These are phyloP conservation scores for Tetragonia tetragonoides DNA, from an alignment of 148 eudicot genomes.

Conservation along the genomic window DNA sequence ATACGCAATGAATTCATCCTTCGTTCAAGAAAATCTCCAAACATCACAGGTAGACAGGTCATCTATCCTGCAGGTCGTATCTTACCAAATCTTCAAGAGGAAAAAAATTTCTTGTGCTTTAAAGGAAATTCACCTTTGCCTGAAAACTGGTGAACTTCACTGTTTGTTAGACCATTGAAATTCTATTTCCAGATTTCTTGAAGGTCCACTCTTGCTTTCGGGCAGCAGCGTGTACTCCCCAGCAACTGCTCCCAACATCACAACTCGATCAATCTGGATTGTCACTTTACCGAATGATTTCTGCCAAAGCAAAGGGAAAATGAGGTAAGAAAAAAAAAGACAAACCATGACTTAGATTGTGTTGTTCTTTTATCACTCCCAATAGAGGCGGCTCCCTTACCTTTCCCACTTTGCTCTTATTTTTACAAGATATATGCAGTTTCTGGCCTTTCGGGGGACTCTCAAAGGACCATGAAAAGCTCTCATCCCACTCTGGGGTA, in stretches of 20 bases:
- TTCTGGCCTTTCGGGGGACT: constrained; percentile 99
- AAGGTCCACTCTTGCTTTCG: constrained; percentile 93
- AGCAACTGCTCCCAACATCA: constrained; percentile 90
- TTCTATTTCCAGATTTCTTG: constrained; percentile 91
- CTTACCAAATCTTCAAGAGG: background rate
- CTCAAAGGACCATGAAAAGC: constrained; percentile 91
- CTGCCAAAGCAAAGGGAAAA: constrained; percentile 41
- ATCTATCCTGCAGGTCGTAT: background rate
- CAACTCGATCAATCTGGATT: constrained; percentile 96
- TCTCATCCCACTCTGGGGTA: constrained; percentile 94
- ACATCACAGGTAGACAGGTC: background rate
- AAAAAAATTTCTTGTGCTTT: background rate
- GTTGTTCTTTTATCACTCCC: background rate
- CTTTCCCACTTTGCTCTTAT: constrained; percentile 99
- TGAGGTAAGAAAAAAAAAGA: background rate
- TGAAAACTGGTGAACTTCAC: background rate
- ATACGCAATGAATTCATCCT: constrained; percentile 1
- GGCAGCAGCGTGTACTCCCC: constrained; percentile 92
- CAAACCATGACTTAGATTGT: background rate
- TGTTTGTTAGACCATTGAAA: constrained; percentile 92
- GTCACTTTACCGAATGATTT: constrained; percentile 97
- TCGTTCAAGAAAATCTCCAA: constrained; percentile 2
- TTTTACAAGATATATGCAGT: constrained; percentile 96
- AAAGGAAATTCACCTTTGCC: constrained; percentile 7
- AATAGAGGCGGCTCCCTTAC: constrained; percentile 30